phyloP scores from a whole-genome alignment of 73 alveolate species.

The Paramecium octaurelia region DNA sequence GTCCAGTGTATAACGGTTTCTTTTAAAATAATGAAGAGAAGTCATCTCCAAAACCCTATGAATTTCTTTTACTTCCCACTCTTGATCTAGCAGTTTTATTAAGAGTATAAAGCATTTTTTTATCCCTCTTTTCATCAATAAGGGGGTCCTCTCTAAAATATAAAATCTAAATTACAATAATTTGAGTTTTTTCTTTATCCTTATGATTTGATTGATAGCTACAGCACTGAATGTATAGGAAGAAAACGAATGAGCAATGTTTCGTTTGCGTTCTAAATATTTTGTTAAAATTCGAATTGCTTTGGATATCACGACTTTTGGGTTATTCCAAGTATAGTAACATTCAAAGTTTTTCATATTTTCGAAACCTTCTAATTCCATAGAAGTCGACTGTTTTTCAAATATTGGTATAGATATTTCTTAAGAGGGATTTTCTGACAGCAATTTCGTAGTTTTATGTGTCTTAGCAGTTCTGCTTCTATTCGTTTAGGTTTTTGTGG shows the following conservation, averaged over 20 bases:
- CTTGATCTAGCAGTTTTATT: background rate
- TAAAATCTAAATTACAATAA: background rate
- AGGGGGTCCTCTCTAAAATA: background rate
- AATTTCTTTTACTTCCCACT: background rate
- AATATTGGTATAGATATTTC: background rate
- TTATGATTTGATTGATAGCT: background rate
- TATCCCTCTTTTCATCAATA: background rate
- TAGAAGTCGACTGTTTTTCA: background rate
- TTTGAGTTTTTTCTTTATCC: background rate
- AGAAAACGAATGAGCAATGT: background rate
- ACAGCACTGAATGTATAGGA: background rate
- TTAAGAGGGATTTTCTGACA: background rate
- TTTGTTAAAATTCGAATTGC: background rate
- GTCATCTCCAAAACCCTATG: background rate
- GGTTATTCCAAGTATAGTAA: background rate
- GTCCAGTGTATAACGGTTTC: background rate
- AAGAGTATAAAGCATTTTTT: background rate
- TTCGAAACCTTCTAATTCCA: slow-evolving; percentile 36
- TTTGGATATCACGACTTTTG: background rate
- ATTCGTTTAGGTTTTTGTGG: background rate
- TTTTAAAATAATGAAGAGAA: background rate
- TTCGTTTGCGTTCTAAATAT: background rate
- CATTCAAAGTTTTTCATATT: background rate
- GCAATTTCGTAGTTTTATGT: background rate
- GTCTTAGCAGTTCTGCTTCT: slow-evolving; percentile 13